Conservation (phyloP, 2,329 filamentous ascomycete species). For the Verticillium zaregamsianum region DNA sequence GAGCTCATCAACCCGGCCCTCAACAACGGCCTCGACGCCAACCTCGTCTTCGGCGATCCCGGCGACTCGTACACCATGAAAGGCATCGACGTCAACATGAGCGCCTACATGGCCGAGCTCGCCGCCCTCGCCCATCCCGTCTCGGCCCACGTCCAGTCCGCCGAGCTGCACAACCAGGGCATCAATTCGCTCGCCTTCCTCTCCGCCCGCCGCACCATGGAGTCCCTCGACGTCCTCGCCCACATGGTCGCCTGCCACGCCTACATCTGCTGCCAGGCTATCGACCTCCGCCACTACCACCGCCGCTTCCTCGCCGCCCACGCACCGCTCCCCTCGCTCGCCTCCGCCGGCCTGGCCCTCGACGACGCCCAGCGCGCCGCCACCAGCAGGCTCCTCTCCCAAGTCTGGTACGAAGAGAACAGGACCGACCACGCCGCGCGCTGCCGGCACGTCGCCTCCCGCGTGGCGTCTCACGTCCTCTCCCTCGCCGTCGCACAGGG, state of each 20-base stretch:
- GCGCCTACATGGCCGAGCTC: conserved; percentile 59
- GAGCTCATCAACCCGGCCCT: conserved; percentile 58
- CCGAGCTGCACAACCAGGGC: conserved; percentile 65
- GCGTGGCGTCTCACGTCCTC: conserved; percentile 3
- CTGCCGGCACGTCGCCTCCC: conserved; percentile 6
- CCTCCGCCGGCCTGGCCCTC: neutral
- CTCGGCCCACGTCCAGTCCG: conserved; percentile 57
- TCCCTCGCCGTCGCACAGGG: neutral
- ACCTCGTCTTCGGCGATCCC: conserved; percentile 56
- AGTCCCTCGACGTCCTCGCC: conserved; percentile 51
- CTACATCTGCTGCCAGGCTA: conserved; percentile 54
- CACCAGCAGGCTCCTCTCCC: conserved; percentile 12
- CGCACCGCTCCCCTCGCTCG: neutral
- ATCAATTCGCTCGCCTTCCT: conserved; percentile 64
- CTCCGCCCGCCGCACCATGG: conserved; percentile 50
- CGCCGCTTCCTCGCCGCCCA: conserved; percentile 20
- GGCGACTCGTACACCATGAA: conserved; percentile 57
- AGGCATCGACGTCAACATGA: conserved; percentile 62
- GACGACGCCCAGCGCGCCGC: conserved; percentile 14
- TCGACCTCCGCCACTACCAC: conserved; percentile 26
- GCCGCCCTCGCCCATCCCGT: conserved; percentile 59
- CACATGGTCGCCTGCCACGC: conserved; percentile 53
- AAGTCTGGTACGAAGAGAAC: conserved; percentile 16
- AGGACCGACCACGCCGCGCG: conserved; percentile 4
- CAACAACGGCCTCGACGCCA: conserved; percentile 60